Conservation (phyloP, 2,329 filamentous ascomycete species). For the Fusarium mexicanum region DNA sequence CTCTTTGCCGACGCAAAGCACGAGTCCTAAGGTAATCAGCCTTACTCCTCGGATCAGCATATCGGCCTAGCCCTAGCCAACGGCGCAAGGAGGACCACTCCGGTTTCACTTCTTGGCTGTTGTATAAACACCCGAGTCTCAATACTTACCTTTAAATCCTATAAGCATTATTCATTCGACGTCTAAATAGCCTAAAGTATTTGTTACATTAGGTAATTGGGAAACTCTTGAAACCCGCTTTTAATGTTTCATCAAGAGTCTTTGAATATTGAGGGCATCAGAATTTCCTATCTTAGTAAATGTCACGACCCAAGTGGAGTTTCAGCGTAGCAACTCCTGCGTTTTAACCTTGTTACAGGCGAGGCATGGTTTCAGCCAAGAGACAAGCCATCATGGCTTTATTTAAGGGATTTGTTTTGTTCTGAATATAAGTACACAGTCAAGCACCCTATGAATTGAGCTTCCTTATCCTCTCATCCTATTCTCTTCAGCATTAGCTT, state of each 20-base stretch:
- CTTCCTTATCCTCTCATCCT: background rate
- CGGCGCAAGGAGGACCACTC: background rate
- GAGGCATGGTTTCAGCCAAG: background rate
- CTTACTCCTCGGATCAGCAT: fast-evolving
- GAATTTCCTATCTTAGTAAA: background rate
- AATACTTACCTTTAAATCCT: background rate
- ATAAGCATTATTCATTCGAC: too few species aligned
- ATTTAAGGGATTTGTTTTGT: too few species aligned
- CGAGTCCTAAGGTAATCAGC: conserved; percentile 48
- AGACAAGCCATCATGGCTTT: background rate
- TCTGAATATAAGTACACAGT: too few species aligned
- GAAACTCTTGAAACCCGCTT: background rate
- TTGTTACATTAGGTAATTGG: background rate
- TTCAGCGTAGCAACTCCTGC: background rate
- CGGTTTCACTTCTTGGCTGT: background rate
- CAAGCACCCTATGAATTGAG: background rate
- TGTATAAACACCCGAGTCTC: background rate
- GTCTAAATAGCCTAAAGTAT: background rate
- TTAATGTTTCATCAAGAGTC: background rate
- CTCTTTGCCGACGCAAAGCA: conserved; percentile 57
- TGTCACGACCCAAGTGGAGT: background rate
- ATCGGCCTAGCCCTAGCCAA: background rate
- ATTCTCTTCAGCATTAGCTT: background rate
- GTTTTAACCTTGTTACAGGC: background rate
- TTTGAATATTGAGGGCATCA: background rate